Conservation (phyloP, 2,329 filamentous ascomycete genomes). For the Phoma sp. region DNA sequence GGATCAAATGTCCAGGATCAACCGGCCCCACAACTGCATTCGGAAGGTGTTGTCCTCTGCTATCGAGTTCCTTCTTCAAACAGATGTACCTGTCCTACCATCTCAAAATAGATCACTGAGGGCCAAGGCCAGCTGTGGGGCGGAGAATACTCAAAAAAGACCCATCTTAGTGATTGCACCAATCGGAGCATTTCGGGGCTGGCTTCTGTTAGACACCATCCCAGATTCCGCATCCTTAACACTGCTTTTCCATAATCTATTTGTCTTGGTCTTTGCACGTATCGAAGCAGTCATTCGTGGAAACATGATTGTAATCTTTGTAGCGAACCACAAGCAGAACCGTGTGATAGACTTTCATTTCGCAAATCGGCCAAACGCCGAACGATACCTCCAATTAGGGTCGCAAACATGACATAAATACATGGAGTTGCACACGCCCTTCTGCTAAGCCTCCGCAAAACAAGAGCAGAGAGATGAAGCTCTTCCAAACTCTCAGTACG, state of each 20-base stretch:
- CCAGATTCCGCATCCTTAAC: background rate
- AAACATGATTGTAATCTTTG: background rate
- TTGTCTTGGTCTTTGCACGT: slow-evolving; percentile 11
- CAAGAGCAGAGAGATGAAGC: slow-evolving; percentile 16
- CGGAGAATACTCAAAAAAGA: background rate
- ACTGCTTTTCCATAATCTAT: slow-evolving; percentile 5
- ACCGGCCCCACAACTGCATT: background rate
- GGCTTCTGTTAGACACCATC: background rate
- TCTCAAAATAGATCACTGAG: background rate
- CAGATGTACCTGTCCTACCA: background rate
- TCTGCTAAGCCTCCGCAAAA: no score
- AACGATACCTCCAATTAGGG: background rate
- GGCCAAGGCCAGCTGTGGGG: background rate
- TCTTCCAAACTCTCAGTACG: slow-evolving; percentile 19
- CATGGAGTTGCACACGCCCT: no score
- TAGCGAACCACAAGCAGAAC: background rate
- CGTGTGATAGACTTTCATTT: background rate
- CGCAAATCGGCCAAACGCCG: slow-evolving; percentile 10
- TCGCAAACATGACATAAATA: background rate
- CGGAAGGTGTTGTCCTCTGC: background rate
- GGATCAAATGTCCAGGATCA: background rate
- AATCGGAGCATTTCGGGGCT: slow-evolving; percentile 8
- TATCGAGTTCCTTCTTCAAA: no score
- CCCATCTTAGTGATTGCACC: background rate
- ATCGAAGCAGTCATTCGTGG: slow-evolving; percentile 4